These are phyloP conservation scores for Akanthomyces uredinophilus DNA, from an alignment of 2,329 filamentous ascomycete species.

Conservation along the genomic window DNA sequence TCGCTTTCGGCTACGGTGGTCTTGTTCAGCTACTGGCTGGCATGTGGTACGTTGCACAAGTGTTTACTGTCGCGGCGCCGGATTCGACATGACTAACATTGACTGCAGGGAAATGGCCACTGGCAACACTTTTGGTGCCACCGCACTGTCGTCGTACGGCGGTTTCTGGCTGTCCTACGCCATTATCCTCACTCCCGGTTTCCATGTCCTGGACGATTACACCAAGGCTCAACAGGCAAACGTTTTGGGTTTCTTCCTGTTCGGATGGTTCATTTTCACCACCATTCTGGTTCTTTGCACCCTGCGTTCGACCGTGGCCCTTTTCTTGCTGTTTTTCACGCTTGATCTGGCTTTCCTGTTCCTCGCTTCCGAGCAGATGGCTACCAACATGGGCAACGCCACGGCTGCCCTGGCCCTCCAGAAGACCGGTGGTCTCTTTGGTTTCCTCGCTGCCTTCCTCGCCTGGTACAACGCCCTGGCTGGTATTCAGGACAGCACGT, in stretches of 20 bases:
- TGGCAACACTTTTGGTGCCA: constrained; percentile 84
- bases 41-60: constrained; percentile 66
- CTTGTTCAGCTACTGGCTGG: constrained; percentile 74
- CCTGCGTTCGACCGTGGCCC: constrained; percentile 69
- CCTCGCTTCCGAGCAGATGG: constrained; percentile 60
- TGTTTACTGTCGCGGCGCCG: too few relatives aligned
- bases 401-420: constrained; percentile 46
- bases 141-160: constrained; percentile 74
- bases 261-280: constrained; percentile 82
- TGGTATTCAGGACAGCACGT: constrained; percentile 70
- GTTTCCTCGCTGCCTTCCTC: constrained; percentile 72
- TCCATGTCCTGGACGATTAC: constrained; percentile 48
- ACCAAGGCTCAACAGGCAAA: constrained; percentile 43
- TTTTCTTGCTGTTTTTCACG: constrained; percentile 72
- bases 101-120: constrained; percentile 70
- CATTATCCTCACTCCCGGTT: constrained; percentile 65
- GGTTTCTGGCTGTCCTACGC: constrained; percentile 78
- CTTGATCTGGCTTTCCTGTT: constrained; percentile 73
- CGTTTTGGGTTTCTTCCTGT: constrained; percentile 69
- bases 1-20: constrained; percentile 72
- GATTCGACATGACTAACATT: constrained; percentile 13
- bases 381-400: constrained; percentile 45
- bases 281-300: constrained; percentile 69
- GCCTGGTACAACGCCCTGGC: constrained; percentile 86
- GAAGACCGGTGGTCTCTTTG: constrained; percentile 72